These are phyloP conservation scores for Coprinellus micaceus DNA, from an alignment of 768 basidiomycete genomes.

Conservation along the genomic window DNA sequence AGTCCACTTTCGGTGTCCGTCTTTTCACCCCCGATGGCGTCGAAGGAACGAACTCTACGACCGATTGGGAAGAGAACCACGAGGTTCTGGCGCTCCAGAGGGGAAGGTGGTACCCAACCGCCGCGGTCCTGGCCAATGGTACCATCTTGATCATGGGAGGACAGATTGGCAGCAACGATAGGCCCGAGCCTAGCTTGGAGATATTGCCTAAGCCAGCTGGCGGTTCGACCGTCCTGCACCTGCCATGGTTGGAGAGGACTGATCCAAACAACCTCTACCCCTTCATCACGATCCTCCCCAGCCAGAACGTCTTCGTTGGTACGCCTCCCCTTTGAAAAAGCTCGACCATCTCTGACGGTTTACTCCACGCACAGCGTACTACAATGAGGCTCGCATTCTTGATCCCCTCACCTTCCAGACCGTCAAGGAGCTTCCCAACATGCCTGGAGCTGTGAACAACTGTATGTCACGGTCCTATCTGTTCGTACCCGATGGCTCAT, in stretches of 20 bases:
- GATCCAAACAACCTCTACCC: constrained; percentile 83
- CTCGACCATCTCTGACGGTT: too few species aligned
- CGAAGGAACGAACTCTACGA: constrained; percentile 66
- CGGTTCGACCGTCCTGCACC: constrained; percentile 54
- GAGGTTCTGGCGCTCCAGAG: constrained; percentile 55
- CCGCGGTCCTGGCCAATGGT: constrained; percentile 69
- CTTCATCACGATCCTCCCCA: constrained; percentile 69
- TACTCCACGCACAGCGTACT: constrained; percentile 64
- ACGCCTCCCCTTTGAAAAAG: too few species aligned
- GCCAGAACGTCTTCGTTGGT: constrained; percentile 69
- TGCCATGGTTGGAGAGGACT: constrained; percentile 67
- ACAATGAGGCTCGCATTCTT: constrained; percentile 77
- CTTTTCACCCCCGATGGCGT: constrained; percentile 69
- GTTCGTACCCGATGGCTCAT: background rate
- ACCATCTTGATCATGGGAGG: constrained; percentile 73
- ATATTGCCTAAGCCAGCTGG: constrained; percentile 65
- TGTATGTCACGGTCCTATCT: constrained; percentile 30
- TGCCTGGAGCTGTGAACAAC: constrained; percentile 70
- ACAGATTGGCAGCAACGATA: constrained; percentile 65
- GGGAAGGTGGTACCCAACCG: constrained; percentile 71
- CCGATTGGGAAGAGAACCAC: constrained; percentile 77
- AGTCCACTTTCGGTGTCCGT: constrained; percentile 70
- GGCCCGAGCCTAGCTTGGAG: constrained; percentile 66
- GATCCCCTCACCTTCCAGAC: constrained; percentile 66
- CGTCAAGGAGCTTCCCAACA: constrained; percentile 57